phyloP scores from a whole-genome alignment of 2,329 filamentous ascomycete species.

The Pseudocercospora pini-densiflorae region DNA sequence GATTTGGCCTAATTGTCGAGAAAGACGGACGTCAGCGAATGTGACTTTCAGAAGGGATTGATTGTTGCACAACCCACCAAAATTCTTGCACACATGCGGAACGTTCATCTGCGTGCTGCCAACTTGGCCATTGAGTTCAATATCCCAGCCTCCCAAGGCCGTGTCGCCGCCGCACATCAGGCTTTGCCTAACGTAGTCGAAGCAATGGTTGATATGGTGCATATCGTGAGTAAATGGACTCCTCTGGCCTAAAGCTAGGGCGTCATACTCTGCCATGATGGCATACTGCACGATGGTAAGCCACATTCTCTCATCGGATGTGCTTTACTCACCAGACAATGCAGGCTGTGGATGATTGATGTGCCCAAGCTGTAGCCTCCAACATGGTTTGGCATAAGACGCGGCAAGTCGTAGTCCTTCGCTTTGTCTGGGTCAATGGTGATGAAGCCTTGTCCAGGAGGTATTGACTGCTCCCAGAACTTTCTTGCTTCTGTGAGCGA shows the following conservation, averaged over 20 bases:
- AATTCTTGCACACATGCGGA: conserved; percentile 5
- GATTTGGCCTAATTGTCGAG: neutral
- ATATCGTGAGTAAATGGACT: neutral
- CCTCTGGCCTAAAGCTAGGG: neutral
- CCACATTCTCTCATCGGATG: too few relatives aligned
- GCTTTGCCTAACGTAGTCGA: neutral
- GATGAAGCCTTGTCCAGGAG: conserved; percentile 1
- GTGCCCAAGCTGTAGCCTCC: neutral
- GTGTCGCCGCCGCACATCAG: conserved; percentile 3
- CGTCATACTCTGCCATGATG: conserved; percentile 2
- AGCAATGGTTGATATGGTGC: conserved; percentile 6
- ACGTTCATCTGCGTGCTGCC: conserved; percentile 3
- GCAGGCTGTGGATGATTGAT: conserved; percentile 4
- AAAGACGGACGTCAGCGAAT: too few relatives aligned
- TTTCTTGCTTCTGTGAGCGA: neutral
- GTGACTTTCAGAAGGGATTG: too few relatives aligned
- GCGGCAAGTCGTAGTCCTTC: conserved; percentile 3
- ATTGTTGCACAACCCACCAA: too few relatives aligned
- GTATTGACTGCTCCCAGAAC: conserved; percentile 8
- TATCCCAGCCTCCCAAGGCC: conserved; percentile 1
- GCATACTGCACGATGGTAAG: neutral
- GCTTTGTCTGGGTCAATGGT: neutral
- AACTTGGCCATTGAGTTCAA: neutral
- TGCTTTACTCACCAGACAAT: neutral
- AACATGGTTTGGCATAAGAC: conserved; percentile 1